phyloP scores from a whole-genome alignment of 2,329 filamentous ascomycete species.

The Tolypocladium inflatum region DNA sequence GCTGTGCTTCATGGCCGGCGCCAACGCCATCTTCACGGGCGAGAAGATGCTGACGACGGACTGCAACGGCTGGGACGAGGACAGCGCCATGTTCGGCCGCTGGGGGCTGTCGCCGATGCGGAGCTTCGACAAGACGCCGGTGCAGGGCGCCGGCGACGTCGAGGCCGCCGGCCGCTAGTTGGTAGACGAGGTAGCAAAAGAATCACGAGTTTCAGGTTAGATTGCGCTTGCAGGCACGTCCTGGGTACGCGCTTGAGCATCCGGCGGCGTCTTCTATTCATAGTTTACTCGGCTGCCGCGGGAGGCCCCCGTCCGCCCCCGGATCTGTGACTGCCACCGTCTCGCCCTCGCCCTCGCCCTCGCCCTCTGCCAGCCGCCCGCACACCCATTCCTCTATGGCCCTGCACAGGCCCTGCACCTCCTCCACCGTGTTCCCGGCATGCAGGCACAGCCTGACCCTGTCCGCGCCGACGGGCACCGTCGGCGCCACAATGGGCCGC shows the following conservation, averaged over 20 bases:
- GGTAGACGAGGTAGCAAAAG: not conserved
- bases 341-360: not conserved
- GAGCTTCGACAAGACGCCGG: slow-evolving; percentile 30
- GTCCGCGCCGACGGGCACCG: slow-evolving; percentile 53
- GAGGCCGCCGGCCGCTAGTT: not conserved
- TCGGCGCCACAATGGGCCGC: slow-evolving; percentile 58
- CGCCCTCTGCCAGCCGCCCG: not conserved
- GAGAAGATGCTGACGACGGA: slow-evolving; percentile 95
- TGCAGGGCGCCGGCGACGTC: slow-evolving; percentile 8
- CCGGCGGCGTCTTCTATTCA: not conserved
- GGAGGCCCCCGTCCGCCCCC: not conserved
- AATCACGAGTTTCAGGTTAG: not conserved
- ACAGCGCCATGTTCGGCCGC: slow-evolving; percentile 70
- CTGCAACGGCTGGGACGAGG: slow-evolving; percentile 85
- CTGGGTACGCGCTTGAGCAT: not conserved
- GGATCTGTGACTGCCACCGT: not conserved
- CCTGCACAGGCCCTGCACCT: slow-evolving; percentile 44
- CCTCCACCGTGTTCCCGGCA: slow-evolving; percentile 48
- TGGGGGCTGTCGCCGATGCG: slow-evolving; percentile 79
- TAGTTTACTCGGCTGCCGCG: not conserved
- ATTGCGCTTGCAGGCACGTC: no score
- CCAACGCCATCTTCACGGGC: slow-evolving; percentile 90
- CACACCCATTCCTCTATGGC: slow-evolving; percentile 38
- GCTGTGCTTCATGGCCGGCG: slow-evolving; percentile 80
- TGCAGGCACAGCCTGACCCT: slow-evolving; percentile 60